Base-by-base conservation (phyloP, 257 asterid species). In the Cordia subcordata region DNA sequence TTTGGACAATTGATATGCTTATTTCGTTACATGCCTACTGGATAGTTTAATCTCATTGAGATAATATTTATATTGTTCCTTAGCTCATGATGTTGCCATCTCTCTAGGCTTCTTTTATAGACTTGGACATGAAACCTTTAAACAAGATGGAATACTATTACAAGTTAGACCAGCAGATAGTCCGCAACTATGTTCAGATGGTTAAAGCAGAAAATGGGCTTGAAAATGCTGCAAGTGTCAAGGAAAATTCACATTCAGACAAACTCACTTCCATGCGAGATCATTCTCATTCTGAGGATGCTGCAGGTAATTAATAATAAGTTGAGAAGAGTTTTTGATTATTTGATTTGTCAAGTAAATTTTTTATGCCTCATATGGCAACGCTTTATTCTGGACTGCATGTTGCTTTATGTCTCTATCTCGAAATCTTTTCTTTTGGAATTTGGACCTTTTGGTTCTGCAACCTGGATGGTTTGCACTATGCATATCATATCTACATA, bases 81-180 rank as follows among this genome's bases (percentile, higher is more conserved):
- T 53, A 13, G 45, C 56, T 59, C 60, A 44, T 65, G 60, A 1
- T 57, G 33, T 44, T 45, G 44, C 52, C 22, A 65, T 63, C 64
- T 58, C 49, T 60, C 44, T 64, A 91, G 96, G 96, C 78, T 61
- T 85, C 87, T 68, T 89, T 93, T 74, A 83, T 93, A 33, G 99
- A 89, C 77, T 74, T 93, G 80, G 99, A 93, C 73, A 83, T 86
- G 97, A 89, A 86, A 70, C 90, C 92, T 15, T 81, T 89, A 79
- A 76, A 74, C 57, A 89, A 82, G 75, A 82, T 89, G 90, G 86
- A 86, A 71, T 75, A 84, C 64, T 93, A 93, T 76, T 86, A 93
- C 49, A 67, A 85, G 68, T 73, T 93, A 57, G 99, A 93, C 73
- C 96, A 86, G 77, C 77, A 77, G 73, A 89, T 89, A 66, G 95